Evolutionary conservation across 306 rosid genomes (phyloP).

Genomic region (Alnus glutinosa): DNA sequence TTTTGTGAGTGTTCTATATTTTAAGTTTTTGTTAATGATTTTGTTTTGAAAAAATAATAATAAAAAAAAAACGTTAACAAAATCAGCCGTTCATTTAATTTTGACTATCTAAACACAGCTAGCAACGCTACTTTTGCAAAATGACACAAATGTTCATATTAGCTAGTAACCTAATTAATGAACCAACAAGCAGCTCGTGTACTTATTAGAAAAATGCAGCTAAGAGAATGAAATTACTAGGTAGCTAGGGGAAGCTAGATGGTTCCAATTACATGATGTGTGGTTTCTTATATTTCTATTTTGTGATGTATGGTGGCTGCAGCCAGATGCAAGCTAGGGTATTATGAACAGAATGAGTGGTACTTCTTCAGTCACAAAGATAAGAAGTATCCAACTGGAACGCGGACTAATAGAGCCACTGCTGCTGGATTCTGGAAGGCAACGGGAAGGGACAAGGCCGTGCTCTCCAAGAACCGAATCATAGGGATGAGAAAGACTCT

Average conservation of each 20-base stretch:
- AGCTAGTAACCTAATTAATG: background rate
- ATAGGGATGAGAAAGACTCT: constrained; percentile 95
- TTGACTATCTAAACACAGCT: background rate
- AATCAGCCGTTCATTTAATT: background rate
- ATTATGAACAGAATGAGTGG: constrained; percentile 85
- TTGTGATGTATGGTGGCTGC: constrained; percentile 5
- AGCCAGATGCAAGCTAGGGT: constrained; percentile 75
- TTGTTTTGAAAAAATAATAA: too few species aligned
- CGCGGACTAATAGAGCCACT: constrained; percentile 85
- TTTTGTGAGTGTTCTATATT: too few species aligned
- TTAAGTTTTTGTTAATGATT: too few species aligned
- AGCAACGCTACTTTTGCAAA: background rate
- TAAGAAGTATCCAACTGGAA: constrained; percentile 89
- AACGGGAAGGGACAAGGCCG: constrained; percentile 92
- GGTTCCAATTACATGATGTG: background rate
- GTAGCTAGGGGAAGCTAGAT: background rate
- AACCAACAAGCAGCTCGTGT: background rate
- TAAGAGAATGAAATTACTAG: background rate
- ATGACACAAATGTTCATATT: background rate
- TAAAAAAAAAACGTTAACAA: too few species aligned
- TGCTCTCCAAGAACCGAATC: constrained; percentile 62
- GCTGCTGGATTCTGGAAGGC: constrained; percentile 96
- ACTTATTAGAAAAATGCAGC: background rate
- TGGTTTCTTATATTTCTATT: background rate
- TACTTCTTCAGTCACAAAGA: constrained; percentile 92